Evolutionary conservation across 257 asterid genomes (phyloP), one percentile per base, ranked within the genome.

Genomic region (Leptodermis oblonga): DNA sequence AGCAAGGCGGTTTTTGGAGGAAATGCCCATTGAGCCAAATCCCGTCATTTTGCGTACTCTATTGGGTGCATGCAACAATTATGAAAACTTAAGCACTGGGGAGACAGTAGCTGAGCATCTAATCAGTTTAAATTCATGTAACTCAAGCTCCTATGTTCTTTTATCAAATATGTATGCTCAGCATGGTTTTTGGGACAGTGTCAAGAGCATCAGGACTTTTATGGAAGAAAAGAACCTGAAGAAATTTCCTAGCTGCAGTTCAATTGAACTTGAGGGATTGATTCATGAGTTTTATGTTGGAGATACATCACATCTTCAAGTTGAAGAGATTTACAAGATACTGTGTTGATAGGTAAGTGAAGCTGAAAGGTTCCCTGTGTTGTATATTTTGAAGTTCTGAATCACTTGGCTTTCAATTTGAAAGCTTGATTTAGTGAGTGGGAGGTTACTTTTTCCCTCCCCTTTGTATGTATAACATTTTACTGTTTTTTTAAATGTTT

Each of bases 281-380:
- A 81, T 87, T 66, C 97, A 86, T 42, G 89, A 92, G 80, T 89
- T 92, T 89, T 82, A 75, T 23, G 96, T 77, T 0, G 98, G 94
- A 43, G 86, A 87, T 77, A 65, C 79, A 33, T 68, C 78, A 14
- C 84, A 77, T 77, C 74, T 69, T 70, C 72, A 75, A 71, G 76
- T 74, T 71, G 60, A 62, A 23, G 88, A 84, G 73, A 74, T 66
- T 25, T 79, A 39, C 45, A 77, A 83, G 39, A 74, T 78, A 20
- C 63, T 76, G 70, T 53, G 70, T 70, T 77, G 69, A 74, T 69
- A 62, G 63, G 34, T 41, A 62, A 28, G 4, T 39, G 36, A 34
- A 49, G 60, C 41, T 62, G 61, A 8, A 28, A 28, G 64, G 26
- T 61, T 34, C 63, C 26, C 39, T 34, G n/a, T n/a, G 15, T 25